Evolutionary conservation across 2,329 filamentous ascomycete species (phyloP).

Genomic region (Didymella lethalis): DNA sequence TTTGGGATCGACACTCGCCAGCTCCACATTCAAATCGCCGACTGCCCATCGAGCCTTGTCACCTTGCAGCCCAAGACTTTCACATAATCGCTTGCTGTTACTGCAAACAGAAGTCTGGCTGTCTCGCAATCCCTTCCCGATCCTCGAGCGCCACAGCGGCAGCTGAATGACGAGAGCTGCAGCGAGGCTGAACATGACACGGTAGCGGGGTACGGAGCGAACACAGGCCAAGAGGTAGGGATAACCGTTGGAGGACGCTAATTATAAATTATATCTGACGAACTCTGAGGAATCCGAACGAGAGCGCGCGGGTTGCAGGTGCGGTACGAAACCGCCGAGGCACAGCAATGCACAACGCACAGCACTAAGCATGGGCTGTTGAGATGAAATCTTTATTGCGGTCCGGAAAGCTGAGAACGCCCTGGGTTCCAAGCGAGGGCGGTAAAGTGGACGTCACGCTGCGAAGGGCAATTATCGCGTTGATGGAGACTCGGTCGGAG

Average conservation of each 20-base stretch:
- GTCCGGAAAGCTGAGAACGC: neutral
- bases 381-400: neutral
- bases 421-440: neutral
- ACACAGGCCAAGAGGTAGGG: conserved; percentile 26
- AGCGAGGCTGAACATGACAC: conserved; percentile 27
- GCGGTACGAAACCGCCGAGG: neutral
- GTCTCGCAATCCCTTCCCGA: conserved; percentile 18
- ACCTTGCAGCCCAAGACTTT: conserved; percentile 1
- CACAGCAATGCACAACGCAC: neutral
- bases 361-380: conserved; percentile 1
- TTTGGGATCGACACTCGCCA: neutral
- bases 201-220: conserved; percentile 28
- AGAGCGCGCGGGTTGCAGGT: conserved; percentile 3
- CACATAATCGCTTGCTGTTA: conserved; percentile 16
- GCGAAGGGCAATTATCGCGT: neutral
- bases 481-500: conserved; percentile 16
- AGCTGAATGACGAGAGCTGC: conserved; percentile 14
- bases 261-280: conserved; percentile 26
- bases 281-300: conserved; percentile 11
- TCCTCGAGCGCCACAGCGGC: conserved; percentile 14
- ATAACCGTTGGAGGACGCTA: conserved; percentile 34
- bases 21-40: neutral
- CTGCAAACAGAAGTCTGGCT: conserved; percentile 6
- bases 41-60: neutral
- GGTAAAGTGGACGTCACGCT: neutral